phyloP scores from a whole-genome alignment of 1,284 basidiomycete species.

The Cryptococcus depauperatus region DNA sequence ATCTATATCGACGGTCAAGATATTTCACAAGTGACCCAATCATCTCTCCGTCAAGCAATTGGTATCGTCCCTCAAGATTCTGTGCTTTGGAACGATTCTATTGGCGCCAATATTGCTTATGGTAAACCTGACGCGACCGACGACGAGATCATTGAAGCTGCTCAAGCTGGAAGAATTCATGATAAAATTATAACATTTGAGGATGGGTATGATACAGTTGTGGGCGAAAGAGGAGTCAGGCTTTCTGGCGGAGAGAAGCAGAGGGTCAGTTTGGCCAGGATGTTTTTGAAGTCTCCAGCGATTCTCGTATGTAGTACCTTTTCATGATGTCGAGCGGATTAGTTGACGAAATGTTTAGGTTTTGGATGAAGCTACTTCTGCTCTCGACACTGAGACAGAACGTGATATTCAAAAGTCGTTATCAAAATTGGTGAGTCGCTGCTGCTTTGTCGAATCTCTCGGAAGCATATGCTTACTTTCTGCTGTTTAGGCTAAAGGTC shows the following conservation, averaged over 20 bases:
- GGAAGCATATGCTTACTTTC: slow-evolving; percentile 52
- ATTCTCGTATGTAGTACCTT: slow-evolving; percentile 52
- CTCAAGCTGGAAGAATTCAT: slow-evolving; percentile 78
- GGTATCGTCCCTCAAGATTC: slow-evolving; percentile 98
- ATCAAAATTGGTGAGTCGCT: slow-evolving; percentile 82
- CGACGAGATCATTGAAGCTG: slow-evolving; percentile 77
- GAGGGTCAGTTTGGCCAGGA: slow-evolving; percentile 80
- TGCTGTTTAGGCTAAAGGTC: slow-evolving; percentile 40
- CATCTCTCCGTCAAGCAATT: slow-evolving; percentile 66
- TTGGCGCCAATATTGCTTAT: slow-evolving; percentile 90
- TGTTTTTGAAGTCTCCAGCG: slow-evolving; percentile 84
- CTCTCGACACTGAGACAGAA: slow-evolving; percentile 88
- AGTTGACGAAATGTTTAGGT: slow-evolving; percentile 47
- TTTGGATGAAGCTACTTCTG: slow-evolving; percentile 97
- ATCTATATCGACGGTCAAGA: slow-evolving; percentile 76
- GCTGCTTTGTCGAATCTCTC: slow-evolving; percentile 3
- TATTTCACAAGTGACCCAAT: slow-evolving; percentile 64
- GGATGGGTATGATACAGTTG: slow-evolving; percentile 76
- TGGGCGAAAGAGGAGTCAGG: slow-evolving; percentile 95
- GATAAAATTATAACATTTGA: slow-evolving; percentile 70
- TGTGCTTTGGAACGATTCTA: slow-evolving; percentile 89
- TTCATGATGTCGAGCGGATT: not conserved
- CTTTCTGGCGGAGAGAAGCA: slow-evolving; percentile 99
- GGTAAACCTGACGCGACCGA: slow-evolving; percentile 78
- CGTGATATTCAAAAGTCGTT: slow-evolving; percentile 39